Evolutionary conservation across 2,329 filamentous ascomycete species (phyloP).

Genomic region (Aspergillus proliferans): DNA sequence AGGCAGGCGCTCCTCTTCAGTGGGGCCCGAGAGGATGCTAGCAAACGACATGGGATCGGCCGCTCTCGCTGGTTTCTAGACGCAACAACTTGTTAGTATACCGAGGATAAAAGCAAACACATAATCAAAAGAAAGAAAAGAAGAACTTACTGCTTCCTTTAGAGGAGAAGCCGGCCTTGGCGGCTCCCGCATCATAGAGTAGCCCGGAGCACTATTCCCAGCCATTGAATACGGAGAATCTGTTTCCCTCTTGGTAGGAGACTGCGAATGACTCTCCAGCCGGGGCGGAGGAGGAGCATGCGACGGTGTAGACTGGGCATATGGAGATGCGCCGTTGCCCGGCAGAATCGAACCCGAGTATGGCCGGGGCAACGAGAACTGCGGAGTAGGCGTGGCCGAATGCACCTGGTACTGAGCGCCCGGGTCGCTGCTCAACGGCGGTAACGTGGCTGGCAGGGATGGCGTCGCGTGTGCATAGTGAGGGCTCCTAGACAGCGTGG

Average conservation of each 20-base stretch:
- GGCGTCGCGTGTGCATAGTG: constrained; percentile 37
- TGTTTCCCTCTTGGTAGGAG: constrained; percentile 35
- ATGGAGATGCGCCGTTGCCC: constrained; percentile 31
- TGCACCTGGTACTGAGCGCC: constrained; percentile 32
- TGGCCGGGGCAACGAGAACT: constrained; percentile 29
- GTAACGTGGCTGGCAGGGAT: constrained; percentile 34
- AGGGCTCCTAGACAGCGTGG: constrained; percentile 34
- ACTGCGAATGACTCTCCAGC: constrained; percentile 34
- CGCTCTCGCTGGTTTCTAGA: constrained; percentile 63
- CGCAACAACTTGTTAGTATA: constrained; percentile 2
- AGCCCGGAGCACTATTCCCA: constrained; percentile 23
- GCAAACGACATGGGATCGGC: constrained; percentile 93
- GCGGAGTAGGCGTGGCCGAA: constrained; percentile 23
- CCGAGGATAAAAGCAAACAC: background rate
- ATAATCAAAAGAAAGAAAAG: background rate
- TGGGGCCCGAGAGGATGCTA: constrained; percentile 79
- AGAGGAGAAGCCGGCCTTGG: constrained; percentile 30
- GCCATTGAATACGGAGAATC: constrained; percentile 27
- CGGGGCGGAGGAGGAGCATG: constrained; percentile 38
- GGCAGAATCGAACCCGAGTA: constrained; percentile 30
- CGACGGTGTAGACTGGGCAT: constrained; percentile 29
- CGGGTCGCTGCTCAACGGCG: constrained; percentile 36
- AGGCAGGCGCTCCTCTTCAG: constrained; percentile 50
- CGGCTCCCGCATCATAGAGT: constrained; percentile 26
- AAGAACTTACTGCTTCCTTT: constrained; percentile 35